Evolutionary conservation across 148 eudicot genomes (phyloP).

Genomic region (Amaranthus palmeri): DNA sequence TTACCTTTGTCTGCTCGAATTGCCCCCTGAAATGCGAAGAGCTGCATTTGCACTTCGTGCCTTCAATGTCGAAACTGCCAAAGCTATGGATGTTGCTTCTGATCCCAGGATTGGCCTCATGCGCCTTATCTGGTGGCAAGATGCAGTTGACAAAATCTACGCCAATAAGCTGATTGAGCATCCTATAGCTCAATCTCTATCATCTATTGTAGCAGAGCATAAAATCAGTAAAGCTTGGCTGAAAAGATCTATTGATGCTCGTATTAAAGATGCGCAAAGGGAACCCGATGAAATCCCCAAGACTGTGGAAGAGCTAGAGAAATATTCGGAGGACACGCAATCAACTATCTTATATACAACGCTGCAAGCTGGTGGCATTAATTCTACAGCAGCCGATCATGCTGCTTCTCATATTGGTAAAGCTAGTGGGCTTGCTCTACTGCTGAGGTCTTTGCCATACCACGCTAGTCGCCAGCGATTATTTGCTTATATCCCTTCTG

Average conservation of each 20-base stretch:
- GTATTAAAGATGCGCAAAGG: constrained; percentile 75
- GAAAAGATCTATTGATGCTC: constrained; percentile 80
- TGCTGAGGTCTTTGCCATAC: constrained; percentile 76
- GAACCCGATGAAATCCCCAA: constrained; percentile 52
- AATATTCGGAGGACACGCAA: constrained; percentile 72
- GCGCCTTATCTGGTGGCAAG: constrained; percentile 98
- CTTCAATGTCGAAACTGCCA: constrained; percentile 86
- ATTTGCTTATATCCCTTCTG: constrained; percentile 65
- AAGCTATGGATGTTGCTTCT: constrained; percentile 94
- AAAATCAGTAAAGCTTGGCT: constrained; percentile 77
- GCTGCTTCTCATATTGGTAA: constrained; percentile 98
- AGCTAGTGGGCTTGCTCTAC: constrained; percentile 79
- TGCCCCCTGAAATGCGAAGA: constrained; percentile 74
- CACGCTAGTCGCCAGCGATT: constrained; percentile 59
- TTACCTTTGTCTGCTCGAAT: constrained; percentile 92
- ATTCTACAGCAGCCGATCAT: constrained; percentile 83
- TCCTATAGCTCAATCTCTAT: constrained; percentile 78
- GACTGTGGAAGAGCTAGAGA: constrained; percentile 58
- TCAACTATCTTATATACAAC: constrained; percentile 78
- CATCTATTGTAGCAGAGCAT: constrained; percentile 55
- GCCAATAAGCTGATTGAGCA: constrained; percentile 73
- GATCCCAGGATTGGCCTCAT: constrained; percentile 91
- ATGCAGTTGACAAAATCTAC: constrained; percentile 70
- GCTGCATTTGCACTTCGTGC: constrained; percentile 96
- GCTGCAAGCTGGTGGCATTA: constrained; percentile 78